Percentiles rank a stretch among this genome's conserved stretches.
These are phyloP conservation scores for Colletotrichum cuscutae DNA, from an alignment of 2,329 filamentous ascomycete species.

Conservation along the genomic window DNA sequence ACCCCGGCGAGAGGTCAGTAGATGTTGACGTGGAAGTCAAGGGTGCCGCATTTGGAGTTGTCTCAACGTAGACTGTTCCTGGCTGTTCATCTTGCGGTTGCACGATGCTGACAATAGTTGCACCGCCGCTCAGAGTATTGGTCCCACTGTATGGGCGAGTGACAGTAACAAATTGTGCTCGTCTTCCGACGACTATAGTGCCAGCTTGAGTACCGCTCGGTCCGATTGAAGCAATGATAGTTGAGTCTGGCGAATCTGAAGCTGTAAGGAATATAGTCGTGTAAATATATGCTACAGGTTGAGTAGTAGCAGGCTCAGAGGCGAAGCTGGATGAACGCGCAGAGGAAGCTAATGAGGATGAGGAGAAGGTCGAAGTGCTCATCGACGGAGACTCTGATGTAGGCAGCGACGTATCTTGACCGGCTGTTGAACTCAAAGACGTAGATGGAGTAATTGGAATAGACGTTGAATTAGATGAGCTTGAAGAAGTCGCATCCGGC, in stretches of 20 bases:
- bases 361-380: not conserved
- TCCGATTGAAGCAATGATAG: constrained; percentile 5
- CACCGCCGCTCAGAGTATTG: not conserved
- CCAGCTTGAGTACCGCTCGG: constrained; percentile 11
- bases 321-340: not conserved
- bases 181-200: constrained; percentile 5
- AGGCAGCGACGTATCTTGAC: not conserved
- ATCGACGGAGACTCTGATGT: not conserved
- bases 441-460: not conserved
- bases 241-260: not conserved
- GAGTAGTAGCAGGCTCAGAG: constrained; percentile 1
- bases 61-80: constrained; percentile 22
- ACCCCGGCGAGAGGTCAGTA: not conserved
- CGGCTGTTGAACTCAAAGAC: not conserved
- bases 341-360: not conserved
- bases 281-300: not conserved
- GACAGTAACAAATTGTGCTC: constrained; percentile 13
- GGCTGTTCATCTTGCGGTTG: constrained; percentile 11
- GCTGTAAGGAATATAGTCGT: constrained; percentile 25
- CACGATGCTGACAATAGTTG: constrained; percentile 16
- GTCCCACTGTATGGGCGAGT: constrained; percentile 16
- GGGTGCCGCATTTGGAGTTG: not conserved
- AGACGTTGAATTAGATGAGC: not conserved
- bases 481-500: not conserved
- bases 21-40: not conserved